phyloP scores from a whole-genome alignment of 345 rosid genomes.

The Arabidopsis suecica region DNA sequence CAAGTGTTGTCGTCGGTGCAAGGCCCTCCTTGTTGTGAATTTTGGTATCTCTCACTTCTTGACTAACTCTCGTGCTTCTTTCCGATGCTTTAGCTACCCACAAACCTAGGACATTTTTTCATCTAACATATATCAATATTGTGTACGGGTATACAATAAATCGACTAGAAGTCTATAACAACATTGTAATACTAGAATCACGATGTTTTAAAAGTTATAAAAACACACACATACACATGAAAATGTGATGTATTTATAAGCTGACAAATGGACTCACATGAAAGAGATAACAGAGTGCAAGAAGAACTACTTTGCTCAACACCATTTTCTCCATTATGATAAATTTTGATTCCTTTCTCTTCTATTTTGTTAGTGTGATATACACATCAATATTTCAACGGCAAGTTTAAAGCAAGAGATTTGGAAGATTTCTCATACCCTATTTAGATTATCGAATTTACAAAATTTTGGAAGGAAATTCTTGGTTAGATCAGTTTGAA shows the following conservation, averaged over 20 bases:
- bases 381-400: not conserved
- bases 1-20: not conserved
- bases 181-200: not conserved
- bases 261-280: conserved; percentile 10
- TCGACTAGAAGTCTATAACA: not conserved
- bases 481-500: not conserved
- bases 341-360: not conserved
- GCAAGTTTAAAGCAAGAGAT: not conserved
- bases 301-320: conserved; percentile 2
- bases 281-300: conserved; percentile 3
- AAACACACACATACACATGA: not conserved
- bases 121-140: not conserved
- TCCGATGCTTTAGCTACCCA: conserved; percentile 8
- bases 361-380: not conserved
- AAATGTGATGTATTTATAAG: not conserved
- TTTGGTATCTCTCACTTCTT: not conserved
- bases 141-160: not conserved
- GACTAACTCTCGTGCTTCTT: not conserved
- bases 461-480: not conserved
- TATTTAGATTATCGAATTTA: not conserved
- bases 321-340: conserved; percentile 2
- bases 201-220: not conserved
- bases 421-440: not conserved
- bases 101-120: conserved; percentile 3
- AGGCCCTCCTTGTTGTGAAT: not conserved